Base-by-base conservation (phyloP, 495 filamentous ascomycete species). In the Neurospora tetraspora region DNA sequence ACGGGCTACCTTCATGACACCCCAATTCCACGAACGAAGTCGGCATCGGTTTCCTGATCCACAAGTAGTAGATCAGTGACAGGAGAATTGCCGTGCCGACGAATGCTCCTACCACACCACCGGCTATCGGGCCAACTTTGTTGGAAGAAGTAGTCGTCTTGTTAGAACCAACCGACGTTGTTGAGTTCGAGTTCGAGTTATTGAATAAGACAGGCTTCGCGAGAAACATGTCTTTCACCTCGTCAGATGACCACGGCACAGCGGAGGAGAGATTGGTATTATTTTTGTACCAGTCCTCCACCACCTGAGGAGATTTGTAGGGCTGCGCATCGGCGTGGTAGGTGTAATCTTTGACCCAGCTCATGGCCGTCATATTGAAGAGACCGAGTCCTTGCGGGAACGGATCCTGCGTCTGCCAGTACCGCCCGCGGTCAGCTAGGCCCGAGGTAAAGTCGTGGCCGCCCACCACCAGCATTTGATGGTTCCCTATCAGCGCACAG, bases 321-420 rank as follows among this genome's bases (percentile, higher is more conserved):
- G 68, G 38, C 8, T 70, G 69, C 3, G 72, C 72, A 34, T 70
- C 36, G 8, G 74, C 74, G 43, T 75, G 34, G 23, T 73, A 75
- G 14, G 70, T 42, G 34, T 73, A 70, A 1, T 42, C 53, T 23
- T n/a, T 37, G 20, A n/a, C 42, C 68, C 68, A 69, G 27, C 37
- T 39, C 37, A 36, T 16, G 20, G 27, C n/a, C 1, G 69, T 70
- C 69, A 70, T 70, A 10, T 70, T 39, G 10, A 70, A 70, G 27
- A 70, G 5, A 4, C 39, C 36, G 36, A 70, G n/a, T 3, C 69
- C 69, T 39, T 70, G 69, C 11, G 69, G 69, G 31, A 39, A 37
- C 5, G 5, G 5, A 70, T 70, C 69, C 14, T n/a, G 12, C 6
- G 8, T 70, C 37, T 70, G 37, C 69, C 11, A 23, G 20, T 23